Conservation (phyloP, 108 stramenopile species). For the Discostella stelligeroides region DNA sequence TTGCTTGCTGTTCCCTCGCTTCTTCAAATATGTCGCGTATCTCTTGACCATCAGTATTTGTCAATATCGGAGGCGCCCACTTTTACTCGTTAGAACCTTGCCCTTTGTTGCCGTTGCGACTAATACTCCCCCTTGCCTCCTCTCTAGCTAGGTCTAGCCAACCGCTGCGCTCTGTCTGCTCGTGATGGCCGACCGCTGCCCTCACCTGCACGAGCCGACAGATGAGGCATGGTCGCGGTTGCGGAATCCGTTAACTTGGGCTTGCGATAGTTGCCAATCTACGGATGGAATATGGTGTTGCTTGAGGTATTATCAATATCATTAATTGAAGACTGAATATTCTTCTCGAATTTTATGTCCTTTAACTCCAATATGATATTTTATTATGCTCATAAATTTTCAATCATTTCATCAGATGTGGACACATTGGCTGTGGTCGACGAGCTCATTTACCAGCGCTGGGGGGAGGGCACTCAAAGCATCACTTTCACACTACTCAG, state of each 20-base stretch:
- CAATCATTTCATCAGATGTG: slow-evolving; percentile 23
- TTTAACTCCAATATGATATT: too few relatives aligned
- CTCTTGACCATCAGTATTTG: too few relatives aligned
- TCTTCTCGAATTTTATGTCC: too few relatives aligned
- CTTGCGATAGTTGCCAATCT: slow-evolving; percentile 43
- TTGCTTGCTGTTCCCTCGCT: too few relatives aligned
- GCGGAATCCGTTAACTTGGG: slow-evolving; percentile 44
- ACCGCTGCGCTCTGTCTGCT: neutral
- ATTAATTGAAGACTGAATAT: too few relatives aligned
- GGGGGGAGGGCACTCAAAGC: slow-evolving; percentile 50
- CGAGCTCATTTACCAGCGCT: slow-evolving; percentile 46
- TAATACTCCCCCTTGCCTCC: too few relatives aligned
- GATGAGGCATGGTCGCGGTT: slow-evolving; percentile 35
- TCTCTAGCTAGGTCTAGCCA: too few relatives aligned
- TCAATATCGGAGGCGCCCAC: too few relatives aligned
- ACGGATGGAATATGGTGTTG: slow-evolving; percentile 55
- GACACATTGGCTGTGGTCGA: slow-evolving; percentile 52
- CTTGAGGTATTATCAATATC: too few relatives aligned
- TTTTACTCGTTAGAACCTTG: too few relatives aligned
- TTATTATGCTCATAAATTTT: neutral
- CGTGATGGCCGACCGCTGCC: slow-evolving; percentile 44
- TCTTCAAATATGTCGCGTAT: too few relatives aligned
- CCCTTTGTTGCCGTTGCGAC: too few relatives aligned
- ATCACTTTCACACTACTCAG: slow-evolving; percentile 48
- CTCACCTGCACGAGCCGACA: slow-evolving; percentile 46